Conservation (phyloP, 2,329 filamentous ascomycete genomes). For the Ustulina deusta region DNA sequence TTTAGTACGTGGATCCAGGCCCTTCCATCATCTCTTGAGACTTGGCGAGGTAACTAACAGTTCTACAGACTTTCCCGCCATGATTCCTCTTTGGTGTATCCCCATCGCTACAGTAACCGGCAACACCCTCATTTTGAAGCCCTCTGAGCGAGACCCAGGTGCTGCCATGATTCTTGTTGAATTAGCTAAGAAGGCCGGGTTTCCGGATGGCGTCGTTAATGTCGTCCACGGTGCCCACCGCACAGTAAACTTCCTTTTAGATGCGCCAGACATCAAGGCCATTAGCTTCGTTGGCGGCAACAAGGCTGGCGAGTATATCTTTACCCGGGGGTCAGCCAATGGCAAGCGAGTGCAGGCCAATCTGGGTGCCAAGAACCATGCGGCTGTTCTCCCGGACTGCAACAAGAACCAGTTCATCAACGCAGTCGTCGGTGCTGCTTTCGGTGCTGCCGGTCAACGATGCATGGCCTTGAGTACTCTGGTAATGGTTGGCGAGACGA, state of each 20-base stretch:
- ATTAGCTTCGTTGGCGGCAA: conserved; percentile 89
- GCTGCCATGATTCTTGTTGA: conserved; percentile 88
- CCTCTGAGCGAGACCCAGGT: conserved; percentile 86
- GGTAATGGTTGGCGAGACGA: conserved; percentile 86
- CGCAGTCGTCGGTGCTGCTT: conserved; percentile 84
- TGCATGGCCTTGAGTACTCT: conserved; percentile 89
- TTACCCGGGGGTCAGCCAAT: conserved; percentile 79
- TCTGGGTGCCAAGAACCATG: conserved; percentile 89
- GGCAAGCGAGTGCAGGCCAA: conserved; percentile 92
- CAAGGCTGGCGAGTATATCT: conserved; percentile 91
- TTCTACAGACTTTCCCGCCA: conserved; percentile 82
- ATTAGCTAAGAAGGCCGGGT: conserved; percentile 82
- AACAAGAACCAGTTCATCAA: conserved; percentile 93
- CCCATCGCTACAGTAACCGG: conserved; percentile 86
- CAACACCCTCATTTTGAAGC: conserved; percentile 87
- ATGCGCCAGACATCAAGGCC: conserved; percentile 87
- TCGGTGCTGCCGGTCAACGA: conserved; percentile 85
- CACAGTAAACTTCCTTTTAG: conserved; percentile 87
- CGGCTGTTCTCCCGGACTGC: conserved; percentile 84
- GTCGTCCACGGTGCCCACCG: conserved; percentile 83
- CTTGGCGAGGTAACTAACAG: conserved; percentile 18
- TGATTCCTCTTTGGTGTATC: conserved; percentile 94
- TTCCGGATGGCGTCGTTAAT: conserved; percentile 85
- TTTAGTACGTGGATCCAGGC: conserved; percentile 71
- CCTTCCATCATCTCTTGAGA: not conserved